phyloP scores from a whole-genome alignment of 805 yeast species.

The Kodamaea neixiangensis region DNA sequence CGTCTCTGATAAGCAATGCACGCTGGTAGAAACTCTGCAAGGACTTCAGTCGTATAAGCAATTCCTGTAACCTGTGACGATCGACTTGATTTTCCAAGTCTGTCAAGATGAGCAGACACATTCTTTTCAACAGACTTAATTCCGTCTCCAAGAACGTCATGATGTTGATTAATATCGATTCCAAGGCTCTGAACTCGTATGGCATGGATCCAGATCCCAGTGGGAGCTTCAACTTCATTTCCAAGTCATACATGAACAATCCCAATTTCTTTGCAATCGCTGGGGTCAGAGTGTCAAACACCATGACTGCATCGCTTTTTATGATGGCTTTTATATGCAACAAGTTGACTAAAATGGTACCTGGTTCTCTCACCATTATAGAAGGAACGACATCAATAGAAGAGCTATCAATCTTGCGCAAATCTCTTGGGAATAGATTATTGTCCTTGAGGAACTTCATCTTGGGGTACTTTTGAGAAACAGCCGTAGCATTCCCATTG shows the following conservation, averaged over 20 bases:
- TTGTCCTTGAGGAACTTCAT: slow-evolving; percentile 69
- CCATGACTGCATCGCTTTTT: slow-evolving; percentile 73
- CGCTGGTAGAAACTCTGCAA: slow-evolving; percentile 75
- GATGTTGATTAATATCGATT: slow-evolving; percentile 78
- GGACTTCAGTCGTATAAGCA: slow-evolving; percentile 71
- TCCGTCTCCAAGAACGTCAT: slow-evolving; percentile 80
- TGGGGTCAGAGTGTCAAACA: slow-evolving; percentile 76
- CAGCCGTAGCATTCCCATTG: slow-evolving; percentile 66
- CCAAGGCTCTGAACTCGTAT: slow-evolving; percentile 83
- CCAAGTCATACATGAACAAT: slow-evolving; percentile 81
- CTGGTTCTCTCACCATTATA: slow-evolving; percentile 71
- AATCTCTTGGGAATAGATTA: slow-evolving; percentile 79
- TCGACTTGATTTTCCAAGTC: slow-evolving; percentile 80
- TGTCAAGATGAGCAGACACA: slow-evolving; percentile 63
- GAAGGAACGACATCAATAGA: slow-evolving; percentile 84
- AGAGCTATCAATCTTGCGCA: slow-evolving; percentile 77
- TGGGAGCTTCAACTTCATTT: slow-evolving; percentile 58
- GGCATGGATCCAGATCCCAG: slow-evolving; percentile 21
- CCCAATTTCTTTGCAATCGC: slow-evolving; percentile 73
- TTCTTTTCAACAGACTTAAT: slow-evolving; percentile 54
- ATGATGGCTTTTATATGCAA: slow-evolving; percentile 88
- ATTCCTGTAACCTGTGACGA: slow-evolving; percentile 69
- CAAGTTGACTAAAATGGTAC: slow-evolving; percentile 78
- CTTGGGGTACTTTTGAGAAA: slow-evolving; percentile 73
- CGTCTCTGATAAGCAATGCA: slow-evolving; percentile 72